A percentile compares a stretch with the other conserved stretches of the same genome.
These are phyloP conservation scores for Berkeleyomyces rouxiae DNA, from an alignment of 2,329 filamentous ascomycete species.

Conservation along the genomic window DNA sequence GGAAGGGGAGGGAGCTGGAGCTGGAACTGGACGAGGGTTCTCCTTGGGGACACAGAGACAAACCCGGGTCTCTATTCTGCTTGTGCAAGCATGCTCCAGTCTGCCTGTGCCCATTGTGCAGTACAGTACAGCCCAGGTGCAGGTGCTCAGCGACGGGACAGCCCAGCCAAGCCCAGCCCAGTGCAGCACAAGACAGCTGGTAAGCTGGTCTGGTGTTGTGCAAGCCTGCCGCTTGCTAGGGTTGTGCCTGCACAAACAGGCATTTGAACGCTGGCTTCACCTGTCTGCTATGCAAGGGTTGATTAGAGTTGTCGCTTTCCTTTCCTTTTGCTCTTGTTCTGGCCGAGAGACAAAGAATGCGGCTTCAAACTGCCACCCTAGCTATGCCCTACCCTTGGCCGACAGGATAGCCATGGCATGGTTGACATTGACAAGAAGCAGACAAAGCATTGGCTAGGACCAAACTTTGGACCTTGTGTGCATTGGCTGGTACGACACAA, in stretches of 20 bases:
- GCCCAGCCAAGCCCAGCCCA: background rate
- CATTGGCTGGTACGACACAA: background rate
- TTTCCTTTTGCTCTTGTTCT: background rate
- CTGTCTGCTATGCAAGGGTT: background rate
- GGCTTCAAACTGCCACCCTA: background rate
- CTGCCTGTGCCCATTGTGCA: background rate
- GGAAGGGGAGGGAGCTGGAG: background rate
- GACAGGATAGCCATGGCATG: background rate
- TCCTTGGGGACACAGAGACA: background rate
- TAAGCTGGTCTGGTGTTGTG: background rate
- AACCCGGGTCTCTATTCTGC: background rate
- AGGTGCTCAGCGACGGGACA: background rate
- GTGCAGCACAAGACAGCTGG: background rate
- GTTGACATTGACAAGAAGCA: background rate
- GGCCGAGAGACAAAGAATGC: background rate
- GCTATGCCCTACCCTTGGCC: background rate
- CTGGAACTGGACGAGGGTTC: background rate
- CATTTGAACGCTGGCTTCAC: background rate
- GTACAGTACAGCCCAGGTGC: no score
- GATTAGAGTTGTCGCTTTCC: background rate
- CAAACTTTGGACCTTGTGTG: background rate
- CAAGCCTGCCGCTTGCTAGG: background rate
- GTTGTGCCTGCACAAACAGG: slow-evolving; percentile 5
- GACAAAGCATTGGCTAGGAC: background rate
- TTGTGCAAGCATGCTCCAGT: background rate